These are phyloP conservation scores for Colletotrichum zoysiae DNA, from an alignment of 2,329 filamentous ascomycete genomes.

Conservation along the genomic window DNA sequence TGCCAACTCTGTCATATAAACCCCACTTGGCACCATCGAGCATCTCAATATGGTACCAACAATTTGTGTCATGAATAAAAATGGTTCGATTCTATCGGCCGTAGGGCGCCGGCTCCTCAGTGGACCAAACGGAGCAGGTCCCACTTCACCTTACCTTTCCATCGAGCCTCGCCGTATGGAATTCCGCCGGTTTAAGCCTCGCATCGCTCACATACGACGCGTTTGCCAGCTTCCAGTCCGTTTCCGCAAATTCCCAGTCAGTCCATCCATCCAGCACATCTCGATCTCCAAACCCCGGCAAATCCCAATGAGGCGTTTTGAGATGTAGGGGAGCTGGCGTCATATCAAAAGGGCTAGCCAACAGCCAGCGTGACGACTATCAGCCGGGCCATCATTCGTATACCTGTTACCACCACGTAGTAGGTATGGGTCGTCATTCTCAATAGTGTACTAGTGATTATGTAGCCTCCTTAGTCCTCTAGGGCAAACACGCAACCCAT, in stretches of 20 bases:
- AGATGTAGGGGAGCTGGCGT: background rate
- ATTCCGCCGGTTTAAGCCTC: slow-evolving; percentile 28
- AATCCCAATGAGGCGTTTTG: slow-evolving; percentile 31
- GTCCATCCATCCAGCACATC: slow-evolving; percentile 19
- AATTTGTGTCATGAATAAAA: background rate
- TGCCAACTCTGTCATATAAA: slow-evolving; percentile 35
- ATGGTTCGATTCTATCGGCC: background rate
- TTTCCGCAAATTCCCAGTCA: slow-evolving; percentile 22
- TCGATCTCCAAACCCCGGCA: background rate
- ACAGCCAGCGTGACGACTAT: slow-evolving; percentile 24
- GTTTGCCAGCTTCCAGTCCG: background rate
- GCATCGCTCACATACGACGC: slow-evolving; percentile 14
- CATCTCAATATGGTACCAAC: background rate
- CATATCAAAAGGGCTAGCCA: slow-evolving; percentile 1
- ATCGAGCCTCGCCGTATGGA: background rate
- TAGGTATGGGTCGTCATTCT: slow-evolving; percentile 20
- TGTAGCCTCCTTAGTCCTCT: slow-evolving; percentile 26
- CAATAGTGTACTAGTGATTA: background rate
- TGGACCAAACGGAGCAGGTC: slow-evolving; percentile 13
- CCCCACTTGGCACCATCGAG: slow-evolving; percentile 9
- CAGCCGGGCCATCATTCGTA: slow-evolving; percentile 28
- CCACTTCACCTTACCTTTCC: slow-evolving; percentile 24
- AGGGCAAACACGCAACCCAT: slow-evolving; percentile 25
- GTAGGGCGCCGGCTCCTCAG: background rate
- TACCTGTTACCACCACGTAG: background rate